Conservation (phyloP, 192 early-diverging fungal species). For the Allomyces arbusculus region DNA sequence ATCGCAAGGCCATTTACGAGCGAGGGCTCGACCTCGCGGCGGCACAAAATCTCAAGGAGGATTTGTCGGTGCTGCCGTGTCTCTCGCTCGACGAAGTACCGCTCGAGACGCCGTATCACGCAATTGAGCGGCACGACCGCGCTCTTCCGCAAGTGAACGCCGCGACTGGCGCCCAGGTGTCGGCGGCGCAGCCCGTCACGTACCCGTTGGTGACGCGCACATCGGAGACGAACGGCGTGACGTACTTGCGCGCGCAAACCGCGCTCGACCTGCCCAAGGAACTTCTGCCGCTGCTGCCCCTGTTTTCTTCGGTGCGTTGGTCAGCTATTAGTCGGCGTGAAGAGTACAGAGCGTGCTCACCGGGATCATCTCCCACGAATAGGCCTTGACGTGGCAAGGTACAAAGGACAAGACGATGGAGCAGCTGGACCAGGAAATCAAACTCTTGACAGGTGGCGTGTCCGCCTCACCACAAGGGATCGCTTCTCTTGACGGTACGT, state of each 20-base stretch:
- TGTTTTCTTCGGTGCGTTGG: conserved; percentile 3
- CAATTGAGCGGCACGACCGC: background rate
- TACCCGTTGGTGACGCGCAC: conserved; percentile 52
- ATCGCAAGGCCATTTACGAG: conserved; percentile 34
- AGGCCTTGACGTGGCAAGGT: conserved; percentile 18
- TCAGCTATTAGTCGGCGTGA: too few relatives aligned
- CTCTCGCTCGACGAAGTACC: conserved; percentile 61
- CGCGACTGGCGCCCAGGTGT: too few relatives aligned
- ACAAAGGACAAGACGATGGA: conserved; percentile 32
- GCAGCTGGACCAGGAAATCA: conserved; percentile 69
- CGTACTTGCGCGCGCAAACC: conserved; percentile 39
- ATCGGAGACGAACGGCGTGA: conserved; percentile 74
- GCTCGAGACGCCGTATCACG: background rate
- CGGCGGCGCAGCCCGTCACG: conserved; percentile 7
- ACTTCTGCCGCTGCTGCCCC: conserved; percentile 5
- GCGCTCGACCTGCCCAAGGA: background rate
- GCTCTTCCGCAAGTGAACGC: too few relatives aligned
- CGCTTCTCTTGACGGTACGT: too few relatives aligned
- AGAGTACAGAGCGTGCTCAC: too few relatives aligned
- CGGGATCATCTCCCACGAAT: too few relatives aligned
- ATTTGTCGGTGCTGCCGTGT: conserved; percentile 63
- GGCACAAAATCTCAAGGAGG: conserved; percentile 53
- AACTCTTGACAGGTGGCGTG: conserved; percentile 68
- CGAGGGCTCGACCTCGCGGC: conserved; percentile 44
- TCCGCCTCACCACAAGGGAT: conserved; percentile 22